phyloP scores from a whole-genome alignment of 83 land plant species.

The Picea abies region DNA sequence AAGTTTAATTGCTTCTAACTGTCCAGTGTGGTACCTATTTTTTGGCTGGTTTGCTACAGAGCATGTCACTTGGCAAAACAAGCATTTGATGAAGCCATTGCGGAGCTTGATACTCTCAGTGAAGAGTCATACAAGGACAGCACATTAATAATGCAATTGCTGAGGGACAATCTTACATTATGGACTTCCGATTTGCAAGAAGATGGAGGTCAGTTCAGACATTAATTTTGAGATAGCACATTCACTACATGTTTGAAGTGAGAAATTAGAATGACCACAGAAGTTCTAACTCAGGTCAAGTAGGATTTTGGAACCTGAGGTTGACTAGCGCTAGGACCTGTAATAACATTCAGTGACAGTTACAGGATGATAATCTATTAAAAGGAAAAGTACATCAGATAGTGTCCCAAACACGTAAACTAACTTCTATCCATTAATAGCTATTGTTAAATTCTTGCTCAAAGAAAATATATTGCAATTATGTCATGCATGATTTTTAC shows the following conservation, averaged over 20 bases:
- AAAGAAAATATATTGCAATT: too few species aligned
- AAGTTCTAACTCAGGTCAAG: too few species aligned
- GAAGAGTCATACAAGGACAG: slow-evolving; percentile 41
- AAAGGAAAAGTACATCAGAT: too few species aligned
- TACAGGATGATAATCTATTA: too few species aligned
- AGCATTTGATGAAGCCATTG: slow-evolving; percentile 40
- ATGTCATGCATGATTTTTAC: too few species aligned
- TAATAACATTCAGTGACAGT: too few species aligned
- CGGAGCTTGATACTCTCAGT: slow-evolving; percentile 34
- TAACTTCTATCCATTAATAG: too few species aligned
- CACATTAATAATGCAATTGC: slow-evolving; percentile 35
- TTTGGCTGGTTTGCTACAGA: slow-evolving; percentile 13
- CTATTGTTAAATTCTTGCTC: too few species aligned
- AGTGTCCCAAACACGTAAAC: too few species aligned
- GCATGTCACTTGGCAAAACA: slow-evolving; percentile 36
- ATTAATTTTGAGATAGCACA: background rate
- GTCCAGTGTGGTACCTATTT: background rate
- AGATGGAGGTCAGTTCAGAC: slow-evolving; percentile 21
- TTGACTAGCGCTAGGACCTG: too few species aligned
- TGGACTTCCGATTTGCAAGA: slow-evolving; percentile 35
- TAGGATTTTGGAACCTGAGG: too few species aligned
- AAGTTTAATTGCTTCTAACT: slow-evolving; percentile 2
- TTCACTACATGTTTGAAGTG: background rate
- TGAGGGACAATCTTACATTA: slow-evolving; percentile 36
- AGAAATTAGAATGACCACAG: background rate